phyloP scores from a whole-genome alignment of 2,329 filamentous ascomycete genomes.

The Blumeria hordei region DNA sequence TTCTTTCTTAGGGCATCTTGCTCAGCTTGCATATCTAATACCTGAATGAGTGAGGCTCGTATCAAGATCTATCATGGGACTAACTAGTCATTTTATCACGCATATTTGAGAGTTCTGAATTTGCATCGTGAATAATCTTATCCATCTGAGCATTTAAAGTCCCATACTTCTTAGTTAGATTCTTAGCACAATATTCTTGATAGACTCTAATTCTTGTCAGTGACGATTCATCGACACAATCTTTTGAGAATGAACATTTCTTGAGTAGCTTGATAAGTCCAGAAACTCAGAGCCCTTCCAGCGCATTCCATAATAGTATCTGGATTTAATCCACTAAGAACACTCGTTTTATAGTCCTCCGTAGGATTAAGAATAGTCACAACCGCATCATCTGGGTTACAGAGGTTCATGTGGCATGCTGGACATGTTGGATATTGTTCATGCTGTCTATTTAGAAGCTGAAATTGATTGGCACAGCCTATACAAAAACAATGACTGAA shows the following conservation, averaged over 20 bases:
- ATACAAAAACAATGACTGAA: constrained; percentile 65
- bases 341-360: constrained; percentile 75
- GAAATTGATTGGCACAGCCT: constrained; percentile 41
- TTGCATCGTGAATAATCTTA: constrained; percentile 50
- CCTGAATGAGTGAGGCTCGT: not conserved
- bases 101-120: constrained; percentile 42
- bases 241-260: constrained; percentile 36
- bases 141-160: constrained; percentile 42
- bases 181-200: constrained; percentile 50
- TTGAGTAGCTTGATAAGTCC: constrained; percentile 65
- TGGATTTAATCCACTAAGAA: constrained; percentile 63
- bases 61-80: constrained; percentile 7
- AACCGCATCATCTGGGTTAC: constrained; percentile 51
- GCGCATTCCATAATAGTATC: constrained; percentile 70
- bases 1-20: constrained; percentile 41
- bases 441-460: constrained; percentile 28
- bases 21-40: constrained; percentile 29
- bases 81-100: constrained; percentile 39
- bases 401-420: constrained; percentile 45
- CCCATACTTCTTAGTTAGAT: constrained; percentile 46
- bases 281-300: constrained; percentile 55
- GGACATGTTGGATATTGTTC: constrained; percentile 38
- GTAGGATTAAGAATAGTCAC: constrained; percentile 48
- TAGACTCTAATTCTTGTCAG: constrained; percentile 30
- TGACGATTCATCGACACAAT: too few species aligned